A percentile compares a stretch with the other conserved stretches of the same genome.
Conservation (phyloP, 345 rosid species). For the Microthlaspi erraticum region DNA sequence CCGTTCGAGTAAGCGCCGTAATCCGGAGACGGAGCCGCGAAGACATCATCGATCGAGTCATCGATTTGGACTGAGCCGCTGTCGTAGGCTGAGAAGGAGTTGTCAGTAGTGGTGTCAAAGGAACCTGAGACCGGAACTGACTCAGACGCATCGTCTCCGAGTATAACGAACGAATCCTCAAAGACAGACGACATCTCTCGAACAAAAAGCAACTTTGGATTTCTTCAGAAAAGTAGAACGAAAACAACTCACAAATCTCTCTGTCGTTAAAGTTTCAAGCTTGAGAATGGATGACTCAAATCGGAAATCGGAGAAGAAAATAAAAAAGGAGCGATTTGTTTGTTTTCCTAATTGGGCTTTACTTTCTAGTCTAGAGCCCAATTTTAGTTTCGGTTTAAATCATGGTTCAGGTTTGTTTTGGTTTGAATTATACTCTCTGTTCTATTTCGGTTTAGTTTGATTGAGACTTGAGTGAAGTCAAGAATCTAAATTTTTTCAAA, state of each 20-base stretch:
- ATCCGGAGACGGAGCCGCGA: constrained; percentile 48
- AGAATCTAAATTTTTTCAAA: neutral
- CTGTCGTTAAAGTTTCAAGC: constrained; percentile 24
- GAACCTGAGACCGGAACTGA: constrained; percentile 42
- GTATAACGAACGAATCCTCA: constrained; percentile 50
- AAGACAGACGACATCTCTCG: constrained; percentile 59
- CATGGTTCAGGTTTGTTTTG: neutral
- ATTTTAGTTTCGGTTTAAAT: neutral
- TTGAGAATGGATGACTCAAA: neutral
- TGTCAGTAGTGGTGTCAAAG: constrained; percentile 45
- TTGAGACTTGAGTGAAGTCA: neutral
- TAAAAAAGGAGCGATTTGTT: neutral
- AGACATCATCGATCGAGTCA: constrained; percentile 45
- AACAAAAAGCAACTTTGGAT: constrained; percentile 15
- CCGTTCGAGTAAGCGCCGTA: constrained; percentile 49
- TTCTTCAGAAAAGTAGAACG: neutral
- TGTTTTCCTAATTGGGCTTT: constrained; percentile 14
- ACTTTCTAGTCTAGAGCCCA: neutral
- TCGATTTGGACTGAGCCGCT: constrained; percentile 36
- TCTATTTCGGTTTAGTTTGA: neutral
- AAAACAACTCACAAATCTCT: constrained; percentile 34
- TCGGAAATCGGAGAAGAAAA: neutral
- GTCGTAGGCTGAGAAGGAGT: constrained; percentile 40
- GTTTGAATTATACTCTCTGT: neutral
- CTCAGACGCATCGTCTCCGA: constrained; percentile 50